Percentiles rank a stretch among this genome's conserved stretches.
phyloP scores from a whole-genome alignment of 1,284 basidiomycete genomes.

The Inonotus obliquus region DNA sequence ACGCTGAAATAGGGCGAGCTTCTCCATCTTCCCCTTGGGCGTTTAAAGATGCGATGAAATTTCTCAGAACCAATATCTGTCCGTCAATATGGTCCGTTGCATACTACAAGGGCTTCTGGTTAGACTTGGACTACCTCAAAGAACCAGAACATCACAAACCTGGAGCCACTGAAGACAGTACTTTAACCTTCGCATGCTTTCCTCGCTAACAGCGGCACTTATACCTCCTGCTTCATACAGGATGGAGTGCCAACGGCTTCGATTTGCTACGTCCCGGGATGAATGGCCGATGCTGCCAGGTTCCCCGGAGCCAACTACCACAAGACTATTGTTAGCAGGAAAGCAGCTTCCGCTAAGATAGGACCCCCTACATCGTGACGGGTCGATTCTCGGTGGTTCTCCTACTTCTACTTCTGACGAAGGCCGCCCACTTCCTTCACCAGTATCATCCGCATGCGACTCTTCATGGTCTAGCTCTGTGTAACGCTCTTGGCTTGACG shows the following conservation, averaged over 20 bases:
- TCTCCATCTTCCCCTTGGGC: constrained; percentile 27
- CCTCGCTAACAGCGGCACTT: constrained; percentile 83
- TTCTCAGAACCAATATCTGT: constrained; percentile 79
- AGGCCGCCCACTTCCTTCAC: background rate
- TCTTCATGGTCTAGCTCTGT: background rate
- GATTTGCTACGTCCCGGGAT: constrained; percentile 45
- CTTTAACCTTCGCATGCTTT: constrained; percentile 82
- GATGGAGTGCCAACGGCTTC: constrained; percentile 80
- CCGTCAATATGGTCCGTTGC: constrained; percentile 85
- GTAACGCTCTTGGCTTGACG: constrained; percentile 1
- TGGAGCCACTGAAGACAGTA: constrained; percentile 90
- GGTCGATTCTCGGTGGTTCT: background rate
- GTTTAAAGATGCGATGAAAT: constrained; percentile 69
- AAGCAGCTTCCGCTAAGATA: background rate
- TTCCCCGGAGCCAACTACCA: background rate
- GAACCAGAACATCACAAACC: constrained; percentile 36
- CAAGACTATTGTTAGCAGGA: background rate
- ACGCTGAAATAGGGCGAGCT: constrained; percentile 38
- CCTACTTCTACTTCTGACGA: constrained; percentile 2
- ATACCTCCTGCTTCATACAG: constrained; percentile 87
- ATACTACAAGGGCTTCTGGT: constrained; percentile 46
- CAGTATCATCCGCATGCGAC: background rate
- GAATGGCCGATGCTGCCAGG: constrained; percentile 8
- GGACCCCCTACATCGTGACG: background rate
- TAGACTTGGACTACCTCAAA: constrained; percentile 1